Conservation (phyloP, 2,329 filamentous ascomycete species). For the Didymella exigua region DNA sequence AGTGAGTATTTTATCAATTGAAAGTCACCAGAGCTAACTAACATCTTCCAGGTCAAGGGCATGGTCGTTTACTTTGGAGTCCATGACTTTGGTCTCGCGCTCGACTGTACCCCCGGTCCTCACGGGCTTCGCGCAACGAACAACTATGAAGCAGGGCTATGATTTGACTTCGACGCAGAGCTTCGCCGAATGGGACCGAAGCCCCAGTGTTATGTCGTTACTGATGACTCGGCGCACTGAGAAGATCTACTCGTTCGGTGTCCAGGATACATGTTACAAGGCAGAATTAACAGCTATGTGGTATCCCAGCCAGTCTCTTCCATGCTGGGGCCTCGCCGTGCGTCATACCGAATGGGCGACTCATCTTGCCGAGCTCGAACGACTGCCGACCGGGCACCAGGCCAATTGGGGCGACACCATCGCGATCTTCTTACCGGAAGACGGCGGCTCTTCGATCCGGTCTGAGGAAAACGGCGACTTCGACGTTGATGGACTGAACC, state of each 20-base stretch:
- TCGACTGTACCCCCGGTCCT: slow-evolving; percentile 32
- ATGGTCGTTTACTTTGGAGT: slow-evolving; percentile 42
- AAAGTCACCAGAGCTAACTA: background rate
- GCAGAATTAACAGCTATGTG: slow-evolving; percentile 37
- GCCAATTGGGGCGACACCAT: slow-evolving; percentile 33
- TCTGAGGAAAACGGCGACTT: slow-evolving; percentile 14
- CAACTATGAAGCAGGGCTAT: slow-evolving; percentile 26
- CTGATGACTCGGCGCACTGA: slow-evolving; percentile 28
- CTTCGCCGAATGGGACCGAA: slow-evolving; percentile 30
- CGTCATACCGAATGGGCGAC: slow-evolving; percentile 39
- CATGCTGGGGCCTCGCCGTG: slow-evolving; percentile 41
- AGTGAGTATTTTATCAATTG: slow-evolving; percentile 20
- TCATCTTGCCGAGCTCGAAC: slow-evolving; percentile 36
- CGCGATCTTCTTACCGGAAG: slow-evolving; percentile 35
- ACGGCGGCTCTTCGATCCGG: slow-evolving; percentile 24
- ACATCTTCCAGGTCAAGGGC: slow-evolving; percentile 26
- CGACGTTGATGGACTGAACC: slow-evolving; percentile 5
- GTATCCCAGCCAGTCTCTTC: slow-evolving; percentile 26
- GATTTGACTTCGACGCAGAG: slow-evolving; percentile 16
- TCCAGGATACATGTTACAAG: slow-evolving; percentile 36
- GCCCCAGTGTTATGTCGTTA: slow-evolving; percentile 20
- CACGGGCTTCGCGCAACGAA: slow-evolving; percentile 28
- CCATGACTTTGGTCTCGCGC: slow-evolving; percentile 24
- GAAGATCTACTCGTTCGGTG: slow-evolving; percentile 39
- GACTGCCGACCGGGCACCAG: slow-evolving; percentile 27